phyloP scores from a whole-genome alignment of 1,284 basidiomycete genomes.

The Paramarasmius palmivorus region DNA sequence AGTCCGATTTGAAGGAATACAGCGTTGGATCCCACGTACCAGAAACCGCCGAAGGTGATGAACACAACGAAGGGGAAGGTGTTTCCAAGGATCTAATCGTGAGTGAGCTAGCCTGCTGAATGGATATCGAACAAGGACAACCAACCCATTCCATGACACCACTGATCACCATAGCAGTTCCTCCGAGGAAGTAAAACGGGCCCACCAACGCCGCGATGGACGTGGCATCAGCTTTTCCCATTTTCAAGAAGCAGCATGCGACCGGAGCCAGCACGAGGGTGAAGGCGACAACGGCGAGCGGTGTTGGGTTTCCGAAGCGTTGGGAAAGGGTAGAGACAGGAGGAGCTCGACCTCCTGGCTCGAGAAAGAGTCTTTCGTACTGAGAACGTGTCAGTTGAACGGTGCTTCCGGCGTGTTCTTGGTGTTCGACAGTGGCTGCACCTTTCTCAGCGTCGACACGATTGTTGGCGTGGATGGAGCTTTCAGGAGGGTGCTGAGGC shows the following conservation, averaged over 20 bases:
- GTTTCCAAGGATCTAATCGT: conserved; percentile 22
- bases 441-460: neutral
- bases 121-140: neutral
- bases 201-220: conserved; percentile 17
- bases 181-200: conserved; percentile 21
- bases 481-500: too few species aligned
- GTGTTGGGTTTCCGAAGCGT: conserved; percentile 22
- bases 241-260: conserved; percentile 18
- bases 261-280: conserved; percentile 19
- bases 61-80: conserved; percentile 23
- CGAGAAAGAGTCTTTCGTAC: conserved; percentile 22
- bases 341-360: conserved; percentile 12
- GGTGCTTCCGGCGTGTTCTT: neutral
- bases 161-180: conserved; percentile 18
- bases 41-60: conserved; percentile 21
- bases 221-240: conserved; percentile 17
- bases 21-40: conserved; percentile 10
- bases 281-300: conserved; percentile 19
- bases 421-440: neutral
- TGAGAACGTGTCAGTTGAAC: conserved; percentile 17
- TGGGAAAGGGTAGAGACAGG: conserved; percentile 8
- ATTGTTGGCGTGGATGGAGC: neutral
- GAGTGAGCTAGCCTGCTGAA: neutral
- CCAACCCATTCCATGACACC: conserved; percentile 24
- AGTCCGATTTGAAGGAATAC: neutral